Percentiles rank a stretch among this genome's conserved stretches.
Evolutionary conservation across 371 early-diverging fungal species (phyloP).

Genomic region (Mortierella sp.): DNA sequence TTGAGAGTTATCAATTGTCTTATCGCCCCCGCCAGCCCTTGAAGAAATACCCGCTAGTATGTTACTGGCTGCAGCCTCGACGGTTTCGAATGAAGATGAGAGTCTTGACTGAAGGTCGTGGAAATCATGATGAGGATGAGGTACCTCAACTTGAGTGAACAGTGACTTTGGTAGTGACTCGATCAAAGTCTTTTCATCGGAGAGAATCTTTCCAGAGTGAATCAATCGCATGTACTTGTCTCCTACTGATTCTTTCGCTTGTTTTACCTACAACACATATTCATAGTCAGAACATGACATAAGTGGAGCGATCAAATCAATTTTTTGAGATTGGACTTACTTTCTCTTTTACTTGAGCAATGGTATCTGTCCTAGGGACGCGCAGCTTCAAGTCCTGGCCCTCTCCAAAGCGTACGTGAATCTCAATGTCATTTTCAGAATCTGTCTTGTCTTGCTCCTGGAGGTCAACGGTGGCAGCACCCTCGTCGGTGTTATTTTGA

Average conservation of each 20-base stretch:
- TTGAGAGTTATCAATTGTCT: conserved; percentile 10
- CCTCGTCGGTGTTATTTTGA: not conserved
- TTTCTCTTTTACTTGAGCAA: conserved; percentile 63
- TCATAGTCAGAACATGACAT: not conserved
- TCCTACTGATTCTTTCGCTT: conserved; percentile 33
- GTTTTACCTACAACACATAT: conserved; percentile 45
- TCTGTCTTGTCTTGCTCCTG: not conserved
- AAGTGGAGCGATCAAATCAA: not conserved
- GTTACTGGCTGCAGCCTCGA: conserved; percentile 44
- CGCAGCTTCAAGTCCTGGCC: conserved; percentile 41
- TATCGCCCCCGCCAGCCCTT: conserved; percentile 10
- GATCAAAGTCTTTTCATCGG: conserved; percentile 52
- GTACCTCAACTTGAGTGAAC: conserved; percentile 39
- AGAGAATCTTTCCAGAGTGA: conserved; percentile 66
- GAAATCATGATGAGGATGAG: conserved; percentile 15
- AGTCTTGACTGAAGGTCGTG: conserved; percentile 27
- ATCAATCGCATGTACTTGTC: conserved; percentile 68
- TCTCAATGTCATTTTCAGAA: conserved; percentile 30
- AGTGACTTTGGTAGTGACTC: conserved; percentile 51
- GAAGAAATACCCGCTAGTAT: conserved; percentile 44
- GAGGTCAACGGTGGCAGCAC: not conserved
- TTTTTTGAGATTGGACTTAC: conserved; percentile 35
- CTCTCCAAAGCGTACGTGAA: conserved; percentile 47
- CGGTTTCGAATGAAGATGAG: conserved; percentile 44
- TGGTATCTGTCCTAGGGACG: conserved; percentile 55